Percentiles rank a stretch among this genome's conserved stretches.
Conservation (phyloP, 768 basidiomycete genomes). For the Hirschioporus abietinus region DNA sequence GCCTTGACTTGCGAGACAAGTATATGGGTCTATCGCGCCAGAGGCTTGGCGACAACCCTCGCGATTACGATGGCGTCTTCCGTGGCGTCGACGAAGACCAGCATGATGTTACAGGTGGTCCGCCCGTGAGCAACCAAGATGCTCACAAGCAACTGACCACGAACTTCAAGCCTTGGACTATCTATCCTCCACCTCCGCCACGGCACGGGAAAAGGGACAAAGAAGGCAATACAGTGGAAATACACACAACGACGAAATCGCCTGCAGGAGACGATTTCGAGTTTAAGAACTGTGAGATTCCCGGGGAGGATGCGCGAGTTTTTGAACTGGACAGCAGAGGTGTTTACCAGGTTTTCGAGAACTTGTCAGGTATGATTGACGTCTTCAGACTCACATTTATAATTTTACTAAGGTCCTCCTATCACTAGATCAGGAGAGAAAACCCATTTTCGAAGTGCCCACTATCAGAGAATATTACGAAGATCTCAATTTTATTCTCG, state of each 20-base stretch:
- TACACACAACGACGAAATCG: slow-evolving; percentile 8
- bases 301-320: slow-evolving; percentile 51
- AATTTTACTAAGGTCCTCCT: background rate
- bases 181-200: slow-evolving; percentile 89
- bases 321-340: slow-evolving; percentile 83
- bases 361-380: slow-evolving; percentile 28
- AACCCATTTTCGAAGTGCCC: slow-evolving; percentile 73
- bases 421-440: slow-evolving; percentile 27
- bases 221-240: slow-evolving; percentile 14
- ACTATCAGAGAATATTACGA: slow-evolving; percentile 92
- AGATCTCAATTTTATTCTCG: slow-evolving; percentile 87
- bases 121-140: slow-evolving; percentile 48
- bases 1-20: slow-evolving; percentile 93
- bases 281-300: slow-evolving; percentile 70
- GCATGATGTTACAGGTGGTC: slow-evolving; percentile 61
- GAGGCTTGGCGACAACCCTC: slow-evolving; percentile 90
- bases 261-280: slow-evolving; percentile 52
- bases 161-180: slow-evolving; percentile 63
- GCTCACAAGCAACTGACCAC: slow-evolving; percentile 20
- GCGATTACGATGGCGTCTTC: slow-evolving; percentile 82
- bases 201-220: slow-evolving; percentile 85
- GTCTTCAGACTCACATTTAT: slow-evolving; percentile 3
- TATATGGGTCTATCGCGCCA: slow-evolving; percentile 88
- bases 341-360: slow-evolving; percentile 79
- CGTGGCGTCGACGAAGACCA: slow-evolving; percentile 56